These are phyloP conservation scores for Glonium stellatum DNA, from an alignment of 495 filamentous ascomycete genomes.

Conservation along the genomic window DNA sequence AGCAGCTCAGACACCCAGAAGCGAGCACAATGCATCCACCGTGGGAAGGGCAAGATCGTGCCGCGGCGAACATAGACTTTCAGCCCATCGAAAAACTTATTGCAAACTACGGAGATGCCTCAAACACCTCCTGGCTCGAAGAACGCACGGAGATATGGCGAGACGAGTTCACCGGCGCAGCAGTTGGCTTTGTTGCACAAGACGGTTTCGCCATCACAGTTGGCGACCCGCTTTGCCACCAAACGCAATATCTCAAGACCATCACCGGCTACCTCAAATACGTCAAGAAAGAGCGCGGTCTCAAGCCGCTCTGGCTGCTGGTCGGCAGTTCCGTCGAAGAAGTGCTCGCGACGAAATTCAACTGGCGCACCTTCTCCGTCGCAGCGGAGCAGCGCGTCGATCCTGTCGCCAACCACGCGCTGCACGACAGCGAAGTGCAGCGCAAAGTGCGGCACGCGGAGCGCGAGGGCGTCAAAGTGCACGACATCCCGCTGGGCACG, in stretches of 20 bases:
- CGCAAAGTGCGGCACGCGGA: conserved; percentile 72
- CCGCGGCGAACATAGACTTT: conserved; percentile 44
- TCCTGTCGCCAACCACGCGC: conserved; percentile 48
- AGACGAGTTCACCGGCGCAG: conserved; percentile 66
- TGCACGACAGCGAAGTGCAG: conserved; percentile 52
- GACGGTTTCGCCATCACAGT: conserved; percentile 69
- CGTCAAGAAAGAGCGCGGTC: conserved; percentile 60
- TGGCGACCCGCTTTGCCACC: conserved; percentile 73
- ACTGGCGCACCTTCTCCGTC: conserved; percentile 77
- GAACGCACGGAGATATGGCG: conserved; percentile 78
- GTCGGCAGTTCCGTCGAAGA: conserved; percentile 62
- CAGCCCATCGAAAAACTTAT: conserved; percentile 74
- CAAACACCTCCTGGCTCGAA: conserved; percentile 82
- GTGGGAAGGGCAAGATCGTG: conserved; percentile 47
- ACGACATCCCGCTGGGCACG: conserved; percentile 55
- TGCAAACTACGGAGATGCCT: conserved; percentile 83
- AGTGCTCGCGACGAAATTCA: conserved; percentile 64
- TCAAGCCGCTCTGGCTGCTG: conserved; percentile 77
- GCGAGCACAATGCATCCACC: conserved; percentile 63
- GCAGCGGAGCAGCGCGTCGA: conserved; percentile 79
- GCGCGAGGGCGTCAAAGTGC: conserved; percentile 67
- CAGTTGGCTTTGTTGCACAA: conserved; percentile 67
- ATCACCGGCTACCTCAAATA: conserved; percentile 65
- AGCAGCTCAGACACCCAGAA: conserved; percentile 65
- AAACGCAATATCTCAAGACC: conserved; percentile 60